Evolutionary conservation across 768 basidiomycete species (phyloP), one percentile per base, ranked within the genome.

Genomic region (Saitozyma sp.): DNA sequence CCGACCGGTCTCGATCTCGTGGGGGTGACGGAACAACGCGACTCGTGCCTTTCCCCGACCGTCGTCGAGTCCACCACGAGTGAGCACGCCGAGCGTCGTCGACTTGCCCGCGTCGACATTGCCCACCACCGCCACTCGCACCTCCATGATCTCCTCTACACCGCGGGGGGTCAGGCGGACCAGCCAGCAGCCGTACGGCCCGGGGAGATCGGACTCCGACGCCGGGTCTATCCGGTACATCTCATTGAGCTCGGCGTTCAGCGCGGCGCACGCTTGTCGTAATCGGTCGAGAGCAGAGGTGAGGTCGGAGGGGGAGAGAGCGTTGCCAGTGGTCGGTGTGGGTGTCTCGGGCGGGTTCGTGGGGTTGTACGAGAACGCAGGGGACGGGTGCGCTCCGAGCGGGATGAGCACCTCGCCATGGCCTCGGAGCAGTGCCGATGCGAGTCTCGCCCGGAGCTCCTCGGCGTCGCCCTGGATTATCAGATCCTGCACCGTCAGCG

Each of bases 1-100:
- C 55, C 96, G 83, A 7, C 95, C 95, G 17, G 89, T 92, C 81
- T 98, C 96, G 57, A 97, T 83, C 80, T 99, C 96, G 74, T 99
- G 96, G 77, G 97, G 96, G 77, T 99, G 96, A 58, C 95, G 84
- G 80, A 98, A 98, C 8, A 99, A 82, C 4, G 88, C 87, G 6
- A 97, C 89, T 56, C 95, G 89, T 0, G 82, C 79, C 50, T 77
- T 59, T 29, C 63, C 78, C 49, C 73, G 59, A 9, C 66, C 66
- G 41, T 69, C 73, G 54, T 70, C 74, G 39, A 77, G 66, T 69
- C 68, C 82, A 84, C 93, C 95, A 78, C 93, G 84, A n/a, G 95
- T 98, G 10, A 99, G 82, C 8, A 98, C 96, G 53, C 94, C 94
- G 16, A 96, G 82, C 10, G 91, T 95, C 16, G 94, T 95, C 2